phyloP scores from a whole-genome alignment of 2,329 filamentous ascomycete genomes.

The Graphilbum fragrans region DNA sequence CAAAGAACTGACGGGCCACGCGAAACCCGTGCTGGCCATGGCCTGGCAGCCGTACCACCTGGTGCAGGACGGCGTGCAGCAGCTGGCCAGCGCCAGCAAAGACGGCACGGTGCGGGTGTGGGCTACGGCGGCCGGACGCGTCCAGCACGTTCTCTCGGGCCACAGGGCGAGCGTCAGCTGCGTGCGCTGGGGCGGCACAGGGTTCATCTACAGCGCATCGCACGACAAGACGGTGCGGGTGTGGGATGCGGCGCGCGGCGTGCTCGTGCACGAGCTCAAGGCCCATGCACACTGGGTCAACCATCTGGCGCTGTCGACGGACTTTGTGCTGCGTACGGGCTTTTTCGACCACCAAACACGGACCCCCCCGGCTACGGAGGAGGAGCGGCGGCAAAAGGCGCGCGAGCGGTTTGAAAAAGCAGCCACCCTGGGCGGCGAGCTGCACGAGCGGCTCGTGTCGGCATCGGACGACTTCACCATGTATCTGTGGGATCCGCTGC shows the following conservation, averaged over 20 bases:
- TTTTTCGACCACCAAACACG: slow-evolving; percentile 76
- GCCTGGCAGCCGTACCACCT: slow-evolving; percentile 91
- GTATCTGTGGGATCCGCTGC: slow-evolving; percentile 82
- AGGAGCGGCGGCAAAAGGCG: slow-evolving; percentile 63
- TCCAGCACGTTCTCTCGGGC: slow-evolving; percentile 73
- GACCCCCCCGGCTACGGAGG: slow-evolving; percentile 51
- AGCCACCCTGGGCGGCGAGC: slow-evolving; percentile 59
- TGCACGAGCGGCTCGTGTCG: slow-evolving; percentile 76
- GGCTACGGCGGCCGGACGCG: slow-evolving; percentile 65
- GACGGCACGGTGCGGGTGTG: slow-evolving; percentile 82
- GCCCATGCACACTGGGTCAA: slow-evolving; percentile 89
- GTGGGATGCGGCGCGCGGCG: slow-evolving; percentile 74
- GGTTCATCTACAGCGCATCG: slow-evolving; percentile 69
- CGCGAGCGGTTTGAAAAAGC: slow-evolving; percentile 77
- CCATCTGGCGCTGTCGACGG: slow-evolving; percentile 84
- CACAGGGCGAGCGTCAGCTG: slow-evolving; percentile 85
- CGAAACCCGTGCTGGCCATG: slow-evolving; percentile 78
- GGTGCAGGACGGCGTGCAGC: slow-evolving; percentile 60
- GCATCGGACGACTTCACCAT: slow-evolving; percentile 88
- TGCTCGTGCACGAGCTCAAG: slow-evolving; percentile 61
- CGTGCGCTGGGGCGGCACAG: slow-evolving; percentile 88
- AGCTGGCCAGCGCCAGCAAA: slow-evolving; percentile 79
- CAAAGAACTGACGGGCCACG: slow-evolving; percentile 67
- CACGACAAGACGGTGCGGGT: slow-evolving; percentile 90
- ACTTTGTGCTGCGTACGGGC: slow-evolving; percentile 74